These are phyloP conservation scores for Saccharomycopsis sp. DNA, from an alignment of 805 yeast genomes.

Conservation along the genomic window DNA sequence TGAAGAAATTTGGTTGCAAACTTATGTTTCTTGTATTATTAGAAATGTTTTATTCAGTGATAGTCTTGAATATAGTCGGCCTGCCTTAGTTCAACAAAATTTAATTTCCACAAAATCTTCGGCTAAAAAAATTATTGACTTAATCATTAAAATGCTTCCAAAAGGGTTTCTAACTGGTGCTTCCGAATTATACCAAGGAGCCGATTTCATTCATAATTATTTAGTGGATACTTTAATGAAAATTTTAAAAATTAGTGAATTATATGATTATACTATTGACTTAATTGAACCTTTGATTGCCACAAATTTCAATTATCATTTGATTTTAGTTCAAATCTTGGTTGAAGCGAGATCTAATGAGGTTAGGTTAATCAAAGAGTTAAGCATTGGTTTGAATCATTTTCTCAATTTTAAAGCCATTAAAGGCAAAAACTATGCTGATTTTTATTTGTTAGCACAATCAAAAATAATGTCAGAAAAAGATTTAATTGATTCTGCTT, in stretches of 20 bases:
- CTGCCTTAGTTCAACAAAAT: constrained; percentile 47
- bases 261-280: constrained; percentile 31
- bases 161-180: constrained; percentile 39
- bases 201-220: constrained; percentile 34
- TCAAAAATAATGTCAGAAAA: constrained; percentile 51
- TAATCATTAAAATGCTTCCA: constrained; percentile 36
- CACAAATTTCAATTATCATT: constrained; percentile 14
- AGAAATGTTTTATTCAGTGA: constrained; percentile 44
- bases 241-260: constrained; percentile 29
- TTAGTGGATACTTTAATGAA: constrained; percentile 41
- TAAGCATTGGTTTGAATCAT: constrained; percentile 10
- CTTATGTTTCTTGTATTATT: constrained; percentile 46
- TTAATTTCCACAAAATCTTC: constrained; percentile 28
- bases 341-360: constrained; percentile 8
- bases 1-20: constrained; percentile 45
- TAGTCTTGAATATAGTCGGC: constrained; percentile 43
- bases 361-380: constrained; percentile 11
- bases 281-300: constrained; percentile 23
- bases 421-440: constrained; percentile 14
- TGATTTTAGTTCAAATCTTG: constrained; percentile 9
- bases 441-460: constrained; percentile 31
- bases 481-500: constrained; percentile 43
- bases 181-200: constrained; percentile 25
- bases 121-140: constrained; percentile 27
- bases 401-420: background rate